These are phyloP conservation scores for Balakata baccata DNA, from an alignment of 345 rosid species.

Conservation along the genomic window DNA sequence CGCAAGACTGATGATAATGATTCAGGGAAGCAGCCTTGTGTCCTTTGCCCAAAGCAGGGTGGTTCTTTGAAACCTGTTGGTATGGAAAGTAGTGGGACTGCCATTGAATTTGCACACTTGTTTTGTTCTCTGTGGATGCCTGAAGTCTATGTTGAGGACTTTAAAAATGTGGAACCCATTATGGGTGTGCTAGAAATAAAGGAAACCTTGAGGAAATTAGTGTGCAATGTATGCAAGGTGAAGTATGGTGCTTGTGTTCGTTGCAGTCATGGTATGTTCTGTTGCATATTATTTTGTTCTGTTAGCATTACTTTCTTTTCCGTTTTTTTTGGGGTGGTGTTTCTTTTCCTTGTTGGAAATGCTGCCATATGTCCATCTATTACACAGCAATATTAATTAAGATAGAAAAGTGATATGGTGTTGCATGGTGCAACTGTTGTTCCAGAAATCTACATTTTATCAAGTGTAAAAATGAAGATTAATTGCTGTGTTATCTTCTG, in stretches of 20 bases:
- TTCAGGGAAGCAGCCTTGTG: slow-evolving; percentile 50
- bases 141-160: slow-evolving; percentile 69
- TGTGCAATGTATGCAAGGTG: slow-evolving; percentile 86
- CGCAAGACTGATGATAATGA: slow-evolving; percentile 36
- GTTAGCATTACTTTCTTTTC: slow-evolving; percentile 4
- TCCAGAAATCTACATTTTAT: background rate
- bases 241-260: slow-evolving; percentile 82
- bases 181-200: slow-evolving; percentile 57
- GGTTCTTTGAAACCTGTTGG: slow-evolving; percentile 77
- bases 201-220: slow-evolving; percentile 60
- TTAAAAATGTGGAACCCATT: slow-evolving; percentile 70
- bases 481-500: background rate
- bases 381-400: slow-evolving; percentile 1
- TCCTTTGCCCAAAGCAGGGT: slow-evolving; percentile 72
- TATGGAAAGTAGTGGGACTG: slow-evolving; percentile 29
- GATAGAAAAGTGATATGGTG: slow-evolving; percentile 4
- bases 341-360: slow-evolving; percentile 9
- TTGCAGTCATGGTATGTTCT: slow-evolving; percentile 94
- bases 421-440: slow-evolving; percentile 7
- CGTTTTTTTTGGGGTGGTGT: background rate
- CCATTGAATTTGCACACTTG: slow-evolving; percentile 66
- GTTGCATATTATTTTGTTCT: slow-evolving; percentile 27
- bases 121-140: slow-evolving; percentile 92
- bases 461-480: background rate
- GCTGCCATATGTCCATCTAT: slow-evolving; percentile 1